Conservation (phyloP, 768 basidiomycete genomes). For the Podaxis sp. region DNA sequence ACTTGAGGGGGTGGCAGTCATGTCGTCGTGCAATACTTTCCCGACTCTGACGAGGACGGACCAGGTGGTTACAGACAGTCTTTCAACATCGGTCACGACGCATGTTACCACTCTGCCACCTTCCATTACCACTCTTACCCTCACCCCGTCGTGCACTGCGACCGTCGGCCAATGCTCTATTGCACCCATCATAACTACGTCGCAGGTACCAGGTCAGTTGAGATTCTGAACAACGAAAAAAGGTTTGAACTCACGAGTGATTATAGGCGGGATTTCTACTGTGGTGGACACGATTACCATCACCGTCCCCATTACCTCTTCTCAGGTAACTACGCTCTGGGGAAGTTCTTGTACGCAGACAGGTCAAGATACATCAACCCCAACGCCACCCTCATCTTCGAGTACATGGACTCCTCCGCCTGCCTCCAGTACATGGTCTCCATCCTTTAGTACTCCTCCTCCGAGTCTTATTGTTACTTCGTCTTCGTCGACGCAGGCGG, state of each 20-base stretch:
- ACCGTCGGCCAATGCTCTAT: neutral
- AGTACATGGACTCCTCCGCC: neutral
- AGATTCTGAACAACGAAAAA: neutral
- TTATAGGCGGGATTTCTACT: slow-evolving; percentile 4
- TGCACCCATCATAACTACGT: slow-evolving; percentile 1
- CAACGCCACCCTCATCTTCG: neutral
- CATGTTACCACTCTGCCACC: slow-evolving; percentile 16
- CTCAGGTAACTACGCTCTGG: slow-evolving; percentile 10
- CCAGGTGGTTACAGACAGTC: slow-evolving; percentile 8
- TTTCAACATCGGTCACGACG: slow-evolving; percentile 12
- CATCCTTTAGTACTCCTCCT: slow-evolving; percentile 16
- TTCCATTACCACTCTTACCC: slow-evolving; percentile 7
- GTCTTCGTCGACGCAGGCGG: slow-evolving; percentile 17
- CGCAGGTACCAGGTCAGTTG: slow-evolving; percentile 11
- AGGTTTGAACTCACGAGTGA: neutral
- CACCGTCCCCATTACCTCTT: slow-evolving; percentile 11
- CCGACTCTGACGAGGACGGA: slow-evolving; percentile 13
- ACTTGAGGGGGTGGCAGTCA: neutral
- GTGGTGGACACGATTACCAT: slow-evolving; percentile 8
- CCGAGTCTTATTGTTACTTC: slow-evolving; percentile 17
- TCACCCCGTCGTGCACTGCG: slow-evolving; percentile 8
- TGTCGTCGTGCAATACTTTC: slow-evolving; percentile 14
- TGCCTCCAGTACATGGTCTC: slow-evolving; percentile 1
- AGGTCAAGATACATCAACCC: neutral
- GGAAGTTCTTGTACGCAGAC: slow-evolving; percentile 6